Percentiles rank a stretch among this genome's conserved stretches.
Conservation (phyloP, 305 asterid genomes). For the Solanum hybrid region DNA sequence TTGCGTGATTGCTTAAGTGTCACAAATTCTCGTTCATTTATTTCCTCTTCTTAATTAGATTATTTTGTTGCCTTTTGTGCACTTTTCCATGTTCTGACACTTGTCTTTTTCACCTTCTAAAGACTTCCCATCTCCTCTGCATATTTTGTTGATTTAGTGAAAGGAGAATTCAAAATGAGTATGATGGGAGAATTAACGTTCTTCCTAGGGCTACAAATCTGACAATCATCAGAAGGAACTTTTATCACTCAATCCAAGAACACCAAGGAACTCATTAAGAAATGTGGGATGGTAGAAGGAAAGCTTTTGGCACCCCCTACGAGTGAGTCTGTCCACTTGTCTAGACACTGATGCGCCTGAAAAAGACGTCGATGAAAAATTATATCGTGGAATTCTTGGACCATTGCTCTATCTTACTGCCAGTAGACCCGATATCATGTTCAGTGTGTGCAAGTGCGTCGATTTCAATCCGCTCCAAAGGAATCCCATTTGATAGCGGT, state of each 20-base stretch:
- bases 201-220: background rate
- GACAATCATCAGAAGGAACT: background rate
- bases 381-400: background rate
- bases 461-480: background rate
- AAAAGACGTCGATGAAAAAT: background rate
- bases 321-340: background rate
- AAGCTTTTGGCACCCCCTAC: background rate
- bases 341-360: background rate
- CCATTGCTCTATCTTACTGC: background rate
- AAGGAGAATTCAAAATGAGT: background rate
- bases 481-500: background rate
- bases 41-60: background rate
- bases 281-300: background rate
- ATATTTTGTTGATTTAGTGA: background rate
- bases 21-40: background rate
- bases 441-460: background rate
- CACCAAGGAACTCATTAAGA: background rate
- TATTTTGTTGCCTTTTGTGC: background rate
- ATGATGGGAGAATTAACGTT: background rate
- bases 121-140: background rate
- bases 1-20: background rate
- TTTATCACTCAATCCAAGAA: background rate
- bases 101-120: background rate
- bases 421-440: background rate
- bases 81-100: background rate